Conservation (phyloP, 164 flowering plant species). For the Annona squamosa region DNA sequence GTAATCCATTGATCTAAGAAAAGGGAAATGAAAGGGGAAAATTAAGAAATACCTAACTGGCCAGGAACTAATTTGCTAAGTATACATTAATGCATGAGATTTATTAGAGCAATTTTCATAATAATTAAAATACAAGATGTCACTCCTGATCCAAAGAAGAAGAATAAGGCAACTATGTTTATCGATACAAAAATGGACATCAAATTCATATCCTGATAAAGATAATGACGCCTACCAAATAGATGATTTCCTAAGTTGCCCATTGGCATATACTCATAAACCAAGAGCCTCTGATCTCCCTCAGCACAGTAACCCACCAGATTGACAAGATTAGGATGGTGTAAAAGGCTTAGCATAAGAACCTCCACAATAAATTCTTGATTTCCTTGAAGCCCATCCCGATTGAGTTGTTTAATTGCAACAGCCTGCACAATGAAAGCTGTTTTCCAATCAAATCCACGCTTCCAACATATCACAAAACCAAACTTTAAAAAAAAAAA, state of each 20-base stretch:
- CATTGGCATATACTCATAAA: conserved; percentile 80
- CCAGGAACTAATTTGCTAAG: too few relatives aligned
- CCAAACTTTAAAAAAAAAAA: neutral
- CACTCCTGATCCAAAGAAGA: too few relatives aligned
- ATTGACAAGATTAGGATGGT: conserved; percentile 77
- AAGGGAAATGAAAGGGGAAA: too few relatives aligned
- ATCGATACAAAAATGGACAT: neutral
- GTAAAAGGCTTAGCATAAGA: conserved; percentile 77
- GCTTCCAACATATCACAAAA: conserved; percentile 1
- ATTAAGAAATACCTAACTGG: too few relatives aligned
- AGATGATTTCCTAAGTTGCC: conserved; percentile 87
- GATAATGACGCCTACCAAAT: conserved; percentile 38
- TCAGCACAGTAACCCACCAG: conserved; percentile 77
- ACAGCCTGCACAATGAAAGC: conserved; percentile 35
- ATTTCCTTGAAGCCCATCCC: conserved; percentile 65
- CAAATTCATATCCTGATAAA: neutral
- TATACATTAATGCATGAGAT: too few relatives aligned
- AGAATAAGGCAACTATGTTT: too few relatives aligned
- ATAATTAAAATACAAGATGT: too few relatives aligned
- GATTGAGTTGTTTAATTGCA: conserved; percentile 61
- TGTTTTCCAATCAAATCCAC: neutral
- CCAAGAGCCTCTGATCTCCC: conserved; percentile 82
- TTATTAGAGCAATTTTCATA: too few relatives aligned
- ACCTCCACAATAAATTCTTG: conserved; percentile 88
- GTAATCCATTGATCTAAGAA: too few relatives aligned